phyloP scores from a whole-genome alignment of 2,329 filamentous ascomycete genomes.

The Pestalotiopsis sp. region DNA sequence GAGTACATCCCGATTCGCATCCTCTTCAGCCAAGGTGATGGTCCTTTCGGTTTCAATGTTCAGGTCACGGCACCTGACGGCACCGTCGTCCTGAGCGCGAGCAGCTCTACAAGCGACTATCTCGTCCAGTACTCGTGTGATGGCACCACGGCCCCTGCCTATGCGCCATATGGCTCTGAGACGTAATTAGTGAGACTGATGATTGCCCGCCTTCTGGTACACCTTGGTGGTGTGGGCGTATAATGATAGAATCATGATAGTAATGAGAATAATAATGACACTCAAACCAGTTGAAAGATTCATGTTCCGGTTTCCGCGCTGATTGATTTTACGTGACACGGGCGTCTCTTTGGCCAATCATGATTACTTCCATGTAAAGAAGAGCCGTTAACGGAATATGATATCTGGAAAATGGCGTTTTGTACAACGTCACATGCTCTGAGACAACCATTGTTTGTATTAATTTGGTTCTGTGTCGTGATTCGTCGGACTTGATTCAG shows the following conservation, averaged over 20 bases:
- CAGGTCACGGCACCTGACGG: conserved; percentile 4
- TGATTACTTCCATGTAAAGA: too few relatives aligned
- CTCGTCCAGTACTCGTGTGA: conserved; percentile 5
- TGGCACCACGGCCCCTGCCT: background rate
- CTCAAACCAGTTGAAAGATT: background rate
- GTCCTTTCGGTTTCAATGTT: background rate
- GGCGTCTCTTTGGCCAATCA: background rate
- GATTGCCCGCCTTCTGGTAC: background rate
- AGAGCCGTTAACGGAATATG: too few relatives aligned
- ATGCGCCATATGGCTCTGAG: background rate
- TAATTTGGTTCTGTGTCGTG: background rate
- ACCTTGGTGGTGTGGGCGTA: background rate
- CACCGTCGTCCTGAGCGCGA: background rate
- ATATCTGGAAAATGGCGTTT: too few relatives aligned
- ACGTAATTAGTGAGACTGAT: background rate
- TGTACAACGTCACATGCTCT: background rate
- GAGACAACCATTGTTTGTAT: background rate
- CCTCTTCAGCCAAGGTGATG: background rate
- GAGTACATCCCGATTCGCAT: conserved; percentile 2
- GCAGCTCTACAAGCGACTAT: background rate
- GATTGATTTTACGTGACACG: background rate
- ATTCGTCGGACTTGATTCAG: background rate
- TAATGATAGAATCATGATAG: background rate
- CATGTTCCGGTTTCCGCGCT: background rate
- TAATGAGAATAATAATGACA: background rate